Conservation (phyloP, 306 rosid genomes). For the Cucurbita ficifolia region DNA sequence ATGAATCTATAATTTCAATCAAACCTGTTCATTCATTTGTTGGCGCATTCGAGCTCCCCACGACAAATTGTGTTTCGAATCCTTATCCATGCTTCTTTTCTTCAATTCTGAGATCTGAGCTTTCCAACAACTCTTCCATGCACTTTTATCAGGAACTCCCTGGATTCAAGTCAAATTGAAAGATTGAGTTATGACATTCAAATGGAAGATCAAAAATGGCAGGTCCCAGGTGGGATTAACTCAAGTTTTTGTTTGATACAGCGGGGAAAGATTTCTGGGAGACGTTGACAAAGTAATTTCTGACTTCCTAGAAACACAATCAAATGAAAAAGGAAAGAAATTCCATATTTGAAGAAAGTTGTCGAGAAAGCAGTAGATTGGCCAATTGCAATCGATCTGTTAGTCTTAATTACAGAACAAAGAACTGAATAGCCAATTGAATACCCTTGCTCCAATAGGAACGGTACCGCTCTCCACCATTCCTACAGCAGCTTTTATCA, state of each 20-base stretch:
- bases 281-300: background rate
- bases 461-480: background rate
- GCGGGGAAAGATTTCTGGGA: background rate
- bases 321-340: background rate
- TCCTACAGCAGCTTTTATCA: background rate
- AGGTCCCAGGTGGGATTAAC: background rate
- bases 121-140: slow-evolving; percentile 52
- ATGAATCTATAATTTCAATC: slow-evolving; percentile 8
- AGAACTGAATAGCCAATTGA: background rate
- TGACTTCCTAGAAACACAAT: background rate
- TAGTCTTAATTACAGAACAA: background rate
- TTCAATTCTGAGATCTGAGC: slow-evolving; percentile 49
- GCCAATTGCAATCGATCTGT: background rate
- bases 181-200: background rate
- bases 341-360: background rate
- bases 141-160: slow-evolving; percentile 32
- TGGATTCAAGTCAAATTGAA: slow-evolving; percentile 13
- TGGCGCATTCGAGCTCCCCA: slow-evolving; percentile 86
- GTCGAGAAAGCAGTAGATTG: background rate
- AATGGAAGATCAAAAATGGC: background rate
- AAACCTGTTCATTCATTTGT: slow-evolving; percentile 24
- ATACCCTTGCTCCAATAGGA: background rate
- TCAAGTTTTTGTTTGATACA: background rate
- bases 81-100: slow-evolving; percentile 39
- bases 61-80: slow-evolving; percentile 27